Percentiles rank a stretch among this genome's conserved stretches.
Conservation (phyloP, 768 basidiomycete genomes). For the Albatrellus ellisii region DNA sequence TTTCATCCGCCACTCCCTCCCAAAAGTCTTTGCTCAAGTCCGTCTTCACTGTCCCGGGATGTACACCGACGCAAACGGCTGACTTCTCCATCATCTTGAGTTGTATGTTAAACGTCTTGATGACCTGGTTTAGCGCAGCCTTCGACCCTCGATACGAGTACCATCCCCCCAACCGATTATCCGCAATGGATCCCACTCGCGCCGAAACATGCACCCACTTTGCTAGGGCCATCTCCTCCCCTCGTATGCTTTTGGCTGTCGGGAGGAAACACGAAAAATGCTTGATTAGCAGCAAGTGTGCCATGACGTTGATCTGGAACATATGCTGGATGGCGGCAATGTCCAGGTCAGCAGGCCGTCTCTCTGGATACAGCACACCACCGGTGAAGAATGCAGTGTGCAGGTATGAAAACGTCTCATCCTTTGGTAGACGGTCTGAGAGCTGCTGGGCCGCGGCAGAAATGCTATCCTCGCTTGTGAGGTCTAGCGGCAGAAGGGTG, state of each 20-base stretch:
- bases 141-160: constrained; percentile 51
- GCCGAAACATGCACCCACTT: constrained; percentile 52
- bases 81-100: constrained; percentile 31
- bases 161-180: constrained; percentile 48
- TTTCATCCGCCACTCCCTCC: constrained; percentile 24
- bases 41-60: constrained; percentile 50
- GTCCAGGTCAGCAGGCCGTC: constrained; percentile 35
- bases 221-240: constrained; percentile 14
- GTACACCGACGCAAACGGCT: constrained; percentile 41
- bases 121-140: constrained; percentile 48
- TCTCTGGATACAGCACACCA: constrained; percentile 12
- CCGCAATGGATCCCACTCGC: constrained; percentile 43
- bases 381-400: constrained; percentile 15
- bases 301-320: constrained; percentile 45
- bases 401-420: constrained; percentile 26
- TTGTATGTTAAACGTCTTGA: constrained; percentile 46
- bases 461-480: constrained; percentile 39
- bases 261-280: constrained; percentile 50
- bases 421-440: constrained; percentile 21
- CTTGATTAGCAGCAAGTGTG: constrained; percentile 48
- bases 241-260: constrained; percentile 4
- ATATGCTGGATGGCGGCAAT: constrained; percentile 26
- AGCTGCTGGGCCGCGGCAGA: constrained; percentile 32
- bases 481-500: constrained; percentile 33
- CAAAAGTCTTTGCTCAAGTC: constrained; percentile 43